Percentiles rank a stretch among this genome's conserved stretches.
Evolutionary conservation across 1,139 yeast species (phyloP).

Genomic region (Candida freyschussii): DNA sequence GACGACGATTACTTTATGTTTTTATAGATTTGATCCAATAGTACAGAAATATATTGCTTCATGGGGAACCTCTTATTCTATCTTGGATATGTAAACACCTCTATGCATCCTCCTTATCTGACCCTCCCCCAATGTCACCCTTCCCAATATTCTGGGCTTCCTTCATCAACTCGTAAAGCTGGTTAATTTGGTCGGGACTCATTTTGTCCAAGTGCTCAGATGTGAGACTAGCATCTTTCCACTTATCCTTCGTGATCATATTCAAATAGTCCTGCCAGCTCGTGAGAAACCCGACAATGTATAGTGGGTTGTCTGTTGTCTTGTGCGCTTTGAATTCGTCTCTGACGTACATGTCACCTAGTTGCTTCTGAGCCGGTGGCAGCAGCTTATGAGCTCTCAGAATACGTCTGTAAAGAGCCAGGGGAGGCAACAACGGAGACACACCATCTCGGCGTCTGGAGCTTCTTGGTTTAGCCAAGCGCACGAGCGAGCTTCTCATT

Average conservation of each 20-base stretch:
- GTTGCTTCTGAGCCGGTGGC: slow-evolving; percentile 62
- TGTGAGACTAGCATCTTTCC: slow-evolving; percentile 70
- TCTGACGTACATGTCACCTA: slow-evolving; percentile 89
- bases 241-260: slow-evolving; percentile 65
- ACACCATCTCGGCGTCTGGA: slow-evolving; percentile 38
- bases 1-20: too few species aligned
- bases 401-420: slow-evolving; percentile 67
- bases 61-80: too few species aligned
- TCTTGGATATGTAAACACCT: too few species aligned
- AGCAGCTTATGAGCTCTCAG: slow-evolving; percentile 71
- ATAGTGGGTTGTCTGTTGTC: slow-evolving; percentile 78
- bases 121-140: slow-evolving; percentile 7
- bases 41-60: too few species aligned
- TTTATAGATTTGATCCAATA: too few species aligned
- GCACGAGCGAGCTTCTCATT: slow-evolving; percentile 8
- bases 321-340: slow-evolving; percentile 88
- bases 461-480: slow-evolving; percentile 9
- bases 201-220: slow-evolving; percentile 66
- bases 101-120: too few species aligned
- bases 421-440: slow-evolving; percentile 74
- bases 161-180: slow-evolving; percentile 66
- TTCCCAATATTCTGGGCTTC: slow-evolving; percentile 39
- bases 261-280: slow-evolving; percentile 92
- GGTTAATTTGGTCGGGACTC: slow-evolving; percentile 92
- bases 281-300: slow-evolving; percentile 86